Percentiles rank a stretch among this genome's conserved stretches.
Evolutionary conservation across 768 basidiomycete genomes (phyloP).

Genomic region (Termitomyces eurrhizus): DNA sequence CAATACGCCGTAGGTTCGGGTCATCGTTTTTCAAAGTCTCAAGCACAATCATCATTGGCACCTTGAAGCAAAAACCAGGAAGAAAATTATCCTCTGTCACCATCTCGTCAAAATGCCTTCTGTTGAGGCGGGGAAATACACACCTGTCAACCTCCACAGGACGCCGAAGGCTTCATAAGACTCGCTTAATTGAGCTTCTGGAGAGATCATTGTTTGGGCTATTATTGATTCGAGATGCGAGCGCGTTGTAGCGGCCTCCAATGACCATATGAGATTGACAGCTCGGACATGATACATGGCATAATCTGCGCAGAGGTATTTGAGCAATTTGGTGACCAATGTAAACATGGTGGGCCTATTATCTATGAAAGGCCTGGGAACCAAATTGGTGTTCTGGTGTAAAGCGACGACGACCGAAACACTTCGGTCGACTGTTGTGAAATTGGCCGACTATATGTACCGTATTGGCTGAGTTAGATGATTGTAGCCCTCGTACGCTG

Average conservation of each 20-base stretch:
- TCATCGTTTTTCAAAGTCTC: conserved; percentile 79
- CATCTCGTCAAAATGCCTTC: neutral
- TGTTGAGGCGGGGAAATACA: neutral
- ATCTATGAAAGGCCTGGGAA: conserved; percentile 53
- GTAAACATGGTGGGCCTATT: conserved; percentile 51
- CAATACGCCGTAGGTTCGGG: conserved; percentile 68
- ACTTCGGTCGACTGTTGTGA: conserved; percentile 63
- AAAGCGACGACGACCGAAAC: conserved; percentile 54
- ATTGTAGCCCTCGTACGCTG: conserved; percentile 5
- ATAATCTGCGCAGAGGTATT: conserved; percentile 64
- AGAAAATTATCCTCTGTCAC: conserved; percentile 69
- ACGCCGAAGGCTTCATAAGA: conserved; percentile 89
- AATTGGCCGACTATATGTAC: conserved; percentile 54
- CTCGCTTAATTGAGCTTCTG: conserved; percentile 42
- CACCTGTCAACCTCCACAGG: conserved; percentile 88
- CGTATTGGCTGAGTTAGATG: conserved; percentile 3
- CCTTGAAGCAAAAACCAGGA: conserved; percentile 79
- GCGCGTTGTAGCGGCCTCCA: conserved; percentile 53
- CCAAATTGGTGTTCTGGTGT: conserved; percentile 44
- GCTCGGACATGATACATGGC: conserved; percentile 78
- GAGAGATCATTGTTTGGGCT: conserved; percentile 63
- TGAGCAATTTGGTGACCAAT: conserved; percentile 66
- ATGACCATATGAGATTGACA: conserved; percentile 77
- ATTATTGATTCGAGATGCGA: conserved; percentile 78
- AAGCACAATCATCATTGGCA: conserved; percentile 84